These are phyloP conservation scores for Tripterygium wilfordii DNA, from an alignment of 177 flowering plant species.

Conservation along the genomic window DNA sequence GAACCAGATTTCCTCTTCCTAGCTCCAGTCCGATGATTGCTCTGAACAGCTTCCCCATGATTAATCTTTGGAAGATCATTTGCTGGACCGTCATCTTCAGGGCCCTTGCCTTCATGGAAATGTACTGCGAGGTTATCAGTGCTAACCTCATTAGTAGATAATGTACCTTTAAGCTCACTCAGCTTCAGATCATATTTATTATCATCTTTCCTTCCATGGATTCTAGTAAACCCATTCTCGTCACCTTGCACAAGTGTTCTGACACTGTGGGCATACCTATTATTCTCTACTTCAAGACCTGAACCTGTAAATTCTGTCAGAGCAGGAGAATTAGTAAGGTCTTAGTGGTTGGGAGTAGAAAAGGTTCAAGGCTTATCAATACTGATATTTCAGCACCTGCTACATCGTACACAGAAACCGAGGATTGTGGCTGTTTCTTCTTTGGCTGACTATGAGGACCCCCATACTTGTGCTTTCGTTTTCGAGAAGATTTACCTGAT, in stretches of 20 bases:
- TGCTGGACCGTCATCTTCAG: conserved; percentile 17
- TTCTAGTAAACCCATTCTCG: conserved; percentile 25
- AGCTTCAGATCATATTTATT: conserved; percentile 39
- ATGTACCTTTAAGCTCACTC: conserved; percentile 37
- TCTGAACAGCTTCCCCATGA: conserved; percentile 13
- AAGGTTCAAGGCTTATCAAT: conserved; percentile 18
- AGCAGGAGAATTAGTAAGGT: conserved; percentile 8
- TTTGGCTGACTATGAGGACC: conserved; percentile 38
- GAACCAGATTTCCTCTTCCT: conserved; percentile 77
- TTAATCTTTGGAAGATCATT: conserved; percentile 14
- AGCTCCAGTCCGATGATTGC: conserved; percentile 30
- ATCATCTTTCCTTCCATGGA: conserved; percentile 20
- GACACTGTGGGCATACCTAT: conserved; percentile 12
- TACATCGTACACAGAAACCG: conserved; percentile 8
- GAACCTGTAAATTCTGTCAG: conserved; percentile 1
- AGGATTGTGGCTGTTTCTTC: conserved; percentile 42
- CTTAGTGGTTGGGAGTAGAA: conserved; percentile 16
- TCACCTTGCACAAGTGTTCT: conserved; percentile 17
- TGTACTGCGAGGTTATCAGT: conserved; percentile 21
- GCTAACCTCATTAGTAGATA: conserved; percentile 13
- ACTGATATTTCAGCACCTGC: conserved; percentile 8
- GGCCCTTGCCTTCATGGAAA: conserved; percentile 23
- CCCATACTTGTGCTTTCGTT: conserved; percentile 62
- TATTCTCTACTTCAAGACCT: conserved; percentile 10
- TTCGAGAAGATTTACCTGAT: conserved; percentile 44